These are phyloP conservation scores for Ramalina intermedia DNA, from an alignment of 495 filamentous ascomycete species.

Conservation along the genomic window DNA sequence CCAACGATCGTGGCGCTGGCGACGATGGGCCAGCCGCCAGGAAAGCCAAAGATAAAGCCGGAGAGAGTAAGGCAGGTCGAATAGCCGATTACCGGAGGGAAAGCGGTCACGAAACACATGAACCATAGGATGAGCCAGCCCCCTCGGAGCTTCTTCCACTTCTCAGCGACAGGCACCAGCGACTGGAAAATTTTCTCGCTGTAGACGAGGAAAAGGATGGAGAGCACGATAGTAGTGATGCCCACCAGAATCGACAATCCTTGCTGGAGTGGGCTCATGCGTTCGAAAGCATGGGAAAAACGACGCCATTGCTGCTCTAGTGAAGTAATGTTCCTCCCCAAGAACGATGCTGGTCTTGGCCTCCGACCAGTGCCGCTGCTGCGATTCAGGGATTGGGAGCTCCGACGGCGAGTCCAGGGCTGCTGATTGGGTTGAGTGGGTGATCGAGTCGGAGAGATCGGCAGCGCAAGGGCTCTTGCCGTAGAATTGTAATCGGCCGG, in stretches of 20 bases:
- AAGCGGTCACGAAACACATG: constrained; percentile 61
- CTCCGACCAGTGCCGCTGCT: constrained; percentile 13
- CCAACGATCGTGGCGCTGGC: constrained; percentile 66
- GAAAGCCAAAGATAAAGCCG: constrained; percentile 90
- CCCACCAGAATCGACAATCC: constrained; percentile 37
- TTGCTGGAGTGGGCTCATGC: constrained; percentile 46
- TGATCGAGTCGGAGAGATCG: constrained; percentile 35
- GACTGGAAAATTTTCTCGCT: constrained; percentile 61
- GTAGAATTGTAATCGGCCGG: constrained; percentile 37
- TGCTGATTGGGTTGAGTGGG: constrained; percentile 15
- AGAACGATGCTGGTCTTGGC: constrained; percentile 22
- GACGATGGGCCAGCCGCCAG: constrained; percentile 79
- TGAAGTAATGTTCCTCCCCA: constrained; percentile 32
- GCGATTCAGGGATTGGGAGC: constrained; percentile 20
- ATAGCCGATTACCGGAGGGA: constrained; percentile 88
- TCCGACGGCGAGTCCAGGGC: constrained; percentile 29
- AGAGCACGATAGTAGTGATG: constrained; percentile 34
- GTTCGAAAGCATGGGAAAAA: constrained; percentile 24
- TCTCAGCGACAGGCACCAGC: constrained; percentile 52
- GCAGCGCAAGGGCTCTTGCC: constrained; percentile 49
- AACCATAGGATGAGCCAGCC: constrained; percentile 74
- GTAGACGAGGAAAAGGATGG: constrained; percentile 57
- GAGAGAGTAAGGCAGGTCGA: constrained; percentile 70
- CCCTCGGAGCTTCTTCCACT: constrained; percentile 51
- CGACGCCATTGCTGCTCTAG: constrained; percentile 26